phyloP scores from a whole-genome alignment of 495 filamentous ascomycete species.

The Podospora bellae-mahoneyi region DNA sequence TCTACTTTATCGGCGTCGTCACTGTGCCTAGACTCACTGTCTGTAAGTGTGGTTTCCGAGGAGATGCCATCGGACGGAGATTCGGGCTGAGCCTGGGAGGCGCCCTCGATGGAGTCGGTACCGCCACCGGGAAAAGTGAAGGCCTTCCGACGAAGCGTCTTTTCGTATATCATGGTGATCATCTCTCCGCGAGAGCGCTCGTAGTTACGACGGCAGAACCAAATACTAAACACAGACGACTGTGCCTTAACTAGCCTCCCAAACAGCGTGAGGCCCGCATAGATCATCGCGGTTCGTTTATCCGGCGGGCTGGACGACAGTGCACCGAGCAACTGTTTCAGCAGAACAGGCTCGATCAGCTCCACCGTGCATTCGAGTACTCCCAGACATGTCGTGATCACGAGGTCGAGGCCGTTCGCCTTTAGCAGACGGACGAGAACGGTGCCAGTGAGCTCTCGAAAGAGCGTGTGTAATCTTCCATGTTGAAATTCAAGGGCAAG shows the following conservation, averaged over 20 bases:
- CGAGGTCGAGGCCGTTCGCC: conserved; percentile 72
- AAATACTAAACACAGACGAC: conserved; percentile 63
- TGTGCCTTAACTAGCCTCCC: conserved; percentile 61
- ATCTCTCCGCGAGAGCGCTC: conserved; percentile 78
- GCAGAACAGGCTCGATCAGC: conserved; percentile 63
- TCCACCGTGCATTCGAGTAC: conserved; percentile 60
- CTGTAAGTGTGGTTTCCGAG: conserved; percentile 25
- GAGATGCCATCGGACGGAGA: conserved; percentile 21
- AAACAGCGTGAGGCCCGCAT: conserved; percentile 59
- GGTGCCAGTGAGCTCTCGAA: conserved; percentile 67
- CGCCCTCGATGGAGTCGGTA: not conserved
- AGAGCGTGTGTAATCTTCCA: conserved; percentile 62
- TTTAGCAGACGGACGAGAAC: conserved; percentile 63
- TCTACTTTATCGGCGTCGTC: conserved; percentile 24
- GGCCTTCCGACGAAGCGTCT: conserved; percentile 72
- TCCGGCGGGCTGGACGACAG: conserved; percentile 54
- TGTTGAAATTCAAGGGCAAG: conserved; percentile 76
- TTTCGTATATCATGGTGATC: conserved; percentile 86
- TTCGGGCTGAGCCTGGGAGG: conserved; percentile 17
- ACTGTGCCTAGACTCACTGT: conserved; percentile 30
- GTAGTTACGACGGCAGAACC: conserved; percentile 69
- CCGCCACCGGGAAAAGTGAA: conserved; percentile 47
- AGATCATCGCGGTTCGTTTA: conserved; percentile 58
- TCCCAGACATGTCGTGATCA: conserved; percentile 60
- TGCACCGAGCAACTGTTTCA: conserved; percentile 67